A percentile compares a stretch with the other conserved stretches of the same genome.
phyloP scores from a whole-genome alignment of 192 early-diverging fungal genomes.

The Coemansia sp. region DNA sequence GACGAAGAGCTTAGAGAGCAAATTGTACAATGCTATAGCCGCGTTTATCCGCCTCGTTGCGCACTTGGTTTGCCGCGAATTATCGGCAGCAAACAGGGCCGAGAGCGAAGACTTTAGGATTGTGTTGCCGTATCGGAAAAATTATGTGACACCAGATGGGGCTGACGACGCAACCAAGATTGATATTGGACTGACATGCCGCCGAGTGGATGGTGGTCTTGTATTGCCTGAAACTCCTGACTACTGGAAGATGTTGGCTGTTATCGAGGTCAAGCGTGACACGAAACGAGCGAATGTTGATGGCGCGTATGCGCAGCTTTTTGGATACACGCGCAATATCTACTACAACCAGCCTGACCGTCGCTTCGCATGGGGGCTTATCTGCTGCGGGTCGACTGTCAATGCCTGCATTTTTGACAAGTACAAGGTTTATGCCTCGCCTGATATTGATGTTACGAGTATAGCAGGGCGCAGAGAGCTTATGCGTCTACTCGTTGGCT shows the following conservation, averaged over 20 bases:
- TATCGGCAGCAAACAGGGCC: too few species aligned
- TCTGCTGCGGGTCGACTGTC: neutral
- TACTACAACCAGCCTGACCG: slow-evolving; percentile 10
- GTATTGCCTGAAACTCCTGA: neutral
- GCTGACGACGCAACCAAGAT: neutral
- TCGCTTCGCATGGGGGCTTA: slow-evolving; percentile 10
- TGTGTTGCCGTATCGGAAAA: slow-evolving; percentile 2
- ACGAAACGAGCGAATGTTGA: neutral
- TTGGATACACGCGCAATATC: slow-evolving; percentile 5
- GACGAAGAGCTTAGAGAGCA: too few species aligned
- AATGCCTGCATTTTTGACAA: slow-evolving; percentile 9
- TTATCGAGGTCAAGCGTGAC: neutral
- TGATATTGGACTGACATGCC: neutral
- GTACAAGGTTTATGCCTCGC: slow-evolving; percentile 4
- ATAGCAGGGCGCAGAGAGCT: slow-evolving; percentile 1
- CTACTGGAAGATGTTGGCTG: neutral
- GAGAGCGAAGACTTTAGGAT: too few species aligned
- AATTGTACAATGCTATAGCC: too few species aligned
- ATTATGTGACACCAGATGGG: neutral
- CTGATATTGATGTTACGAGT: neutral
- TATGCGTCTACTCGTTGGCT: slow-evolving; percentile 6
- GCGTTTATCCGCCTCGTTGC: too few species aligned
- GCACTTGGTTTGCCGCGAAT: too few species aligned
- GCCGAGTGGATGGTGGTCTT: neutral
- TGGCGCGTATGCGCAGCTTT: slow-evolving; percentile 2